phyloP scores from a whole-genome alignment of 257 asterid species.

The Solanum corneliomulleri region DNA sequence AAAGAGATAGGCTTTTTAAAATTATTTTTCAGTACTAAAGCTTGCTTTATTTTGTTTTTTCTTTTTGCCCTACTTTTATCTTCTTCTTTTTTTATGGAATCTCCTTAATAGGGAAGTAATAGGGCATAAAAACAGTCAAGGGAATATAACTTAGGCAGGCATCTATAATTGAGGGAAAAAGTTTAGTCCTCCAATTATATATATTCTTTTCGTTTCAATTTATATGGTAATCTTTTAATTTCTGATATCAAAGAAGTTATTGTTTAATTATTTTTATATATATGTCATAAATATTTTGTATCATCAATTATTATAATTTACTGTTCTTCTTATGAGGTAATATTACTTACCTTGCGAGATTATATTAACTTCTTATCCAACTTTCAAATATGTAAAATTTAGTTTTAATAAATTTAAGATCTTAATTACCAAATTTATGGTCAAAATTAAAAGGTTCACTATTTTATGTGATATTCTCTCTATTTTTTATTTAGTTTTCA shows the following conservation, averaged over 20 bases:
- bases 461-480: background rate
- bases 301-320: background rate
- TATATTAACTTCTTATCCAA: background rate
- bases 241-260: background rate
- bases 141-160: conserved; percentile 21
- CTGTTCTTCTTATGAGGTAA: accelerated
- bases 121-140: conserved; percentile 38
- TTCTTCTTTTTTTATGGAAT: background rate
- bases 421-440: background rate
- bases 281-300: background rate
- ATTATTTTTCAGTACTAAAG: conserved; percentile 25
- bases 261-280: background rate
- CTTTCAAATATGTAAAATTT: background rate
- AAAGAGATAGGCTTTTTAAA: conserved; percentile 9
- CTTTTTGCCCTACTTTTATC: conserved; percentile 15
- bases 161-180: conserved; percentile 11
- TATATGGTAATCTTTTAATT: background rate
- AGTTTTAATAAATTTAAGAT: background rate
- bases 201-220: background rate
- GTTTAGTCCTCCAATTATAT: background rate
- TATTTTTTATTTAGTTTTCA: background rate
- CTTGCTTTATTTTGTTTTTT: conserved; percentile 27
- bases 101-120: background rate
- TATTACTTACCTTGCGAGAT: background rate
- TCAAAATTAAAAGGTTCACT: background rate